These are phyloP conservation scores for Vitis cinerea DNA, from an alignment of 164 flowering plant genomes.

Conservation along the genomic window DNA sequence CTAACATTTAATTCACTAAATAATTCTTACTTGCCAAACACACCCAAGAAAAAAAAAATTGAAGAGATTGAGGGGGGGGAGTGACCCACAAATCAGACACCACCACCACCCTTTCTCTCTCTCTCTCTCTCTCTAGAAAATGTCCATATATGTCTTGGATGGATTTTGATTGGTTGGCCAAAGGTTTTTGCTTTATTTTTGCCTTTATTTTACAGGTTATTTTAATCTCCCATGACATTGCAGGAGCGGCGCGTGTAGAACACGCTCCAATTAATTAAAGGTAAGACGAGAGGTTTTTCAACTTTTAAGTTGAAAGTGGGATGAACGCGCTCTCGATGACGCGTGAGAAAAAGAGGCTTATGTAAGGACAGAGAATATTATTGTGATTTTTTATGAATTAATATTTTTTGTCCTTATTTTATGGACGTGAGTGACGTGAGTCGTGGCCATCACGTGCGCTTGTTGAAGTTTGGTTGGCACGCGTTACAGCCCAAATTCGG, in stretches of 20 bases:
- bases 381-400: background rate
- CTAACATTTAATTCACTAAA: too few relatives aligned
- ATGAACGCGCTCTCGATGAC: background rate
- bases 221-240: background rate
- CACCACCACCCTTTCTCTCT: background rate
- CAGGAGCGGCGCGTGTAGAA: background rate
- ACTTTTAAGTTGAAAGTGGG: background rate
- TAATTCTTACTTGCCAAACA: too few relatives aligned
- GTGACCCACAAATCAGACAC: background rate
- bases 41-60: too few relatives aligned
- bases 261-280: background rate
- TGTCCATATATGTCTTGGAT: background rate
- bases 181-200: conserved; percentile 4
- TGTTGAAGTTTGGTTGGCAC: conserved; percentile 2
- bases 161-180: conserved; percentile 1
- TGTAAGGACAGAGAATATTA: too few relatives aligned
- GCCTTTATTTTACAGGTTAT: background rate
- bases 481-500: conserved; percentile 1
- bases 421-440: background rate
- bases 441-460: conserved; percentile 21
- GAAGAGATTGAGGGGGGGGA: too few relatives aligned
- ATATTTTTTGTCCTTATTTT: conserved; percentile 1
- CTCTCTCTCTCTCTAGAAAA: background rate
- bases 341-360: background rate
- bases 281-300: too few relatives aligned